phyloP scores from a whole-genome alignment of 345 rosid species.

The Citrus australasica region DNA sequence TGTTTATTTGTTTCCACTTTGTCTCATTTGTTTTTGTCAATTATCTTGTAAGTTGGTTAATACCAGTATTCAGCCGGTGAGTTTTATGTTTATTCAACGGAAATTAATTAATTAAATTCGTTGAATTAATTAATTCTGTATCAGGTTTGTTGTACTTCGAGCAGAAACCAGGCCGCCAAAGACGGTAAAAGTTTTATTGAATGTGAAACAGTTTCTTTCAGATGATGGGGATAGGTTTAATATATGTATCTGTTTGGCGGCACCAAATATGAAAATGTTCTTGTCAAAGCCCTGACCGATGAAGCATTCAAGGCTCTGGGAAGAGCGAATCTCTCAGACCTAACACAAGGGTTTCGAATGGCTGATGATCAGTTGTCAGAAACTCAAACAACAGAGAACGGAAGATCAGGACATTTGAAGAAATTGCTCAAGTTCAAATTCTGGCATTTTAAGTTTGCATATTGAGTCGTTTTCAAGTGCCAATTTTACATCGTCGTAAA shows the following conservation, averaged over 20 bases:
- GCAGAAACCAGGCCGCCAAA: constrained; percentile 61
- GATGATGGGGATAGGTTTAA: neutral
- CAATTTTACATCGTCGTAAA: no score
- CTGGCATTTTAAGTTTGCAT: neutral
- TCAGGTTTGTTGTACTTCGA: neutral
- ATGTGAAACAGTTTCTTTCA: neutral
- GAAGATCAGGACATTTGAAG: constrained; percentile 53
- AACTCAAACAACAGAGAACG: constrained; percentile 42
- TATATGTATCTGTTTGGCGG: constrained; percentile 22
- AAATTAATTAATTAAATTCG: no score
- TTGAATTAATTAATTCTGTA: neutral
- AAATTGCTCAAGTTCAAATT: constrained; percentile 21
- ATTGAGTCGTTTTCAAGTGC: neutral
- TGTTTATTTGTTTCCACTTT: no score
- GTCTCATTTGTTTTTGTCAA: no score
- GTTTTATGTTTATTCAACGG: neutral
- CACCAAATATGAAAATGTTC: constrained; percentile 47
- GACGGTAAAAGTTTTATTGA: constrained; percentile 26
- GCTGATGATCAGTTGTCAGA: constrained; percentile 47
- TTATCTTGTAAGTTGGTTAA: no score
- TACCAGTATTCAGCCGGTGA: no score
- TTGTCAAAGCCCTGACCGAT: constrained; percentile 36
- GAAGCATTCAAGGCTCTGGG: constrained; percentile 57
- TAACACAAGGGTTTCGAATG: constrained; percentile 49
- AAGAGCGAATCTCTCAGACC: constrained; percentile 53